A percentile compares a stretch with the other conserved stretches of the same genome.
Evolutionary conservation across 306 rosid species (phyloP).

Genomic region (Begonia loranthoides): DNA sequence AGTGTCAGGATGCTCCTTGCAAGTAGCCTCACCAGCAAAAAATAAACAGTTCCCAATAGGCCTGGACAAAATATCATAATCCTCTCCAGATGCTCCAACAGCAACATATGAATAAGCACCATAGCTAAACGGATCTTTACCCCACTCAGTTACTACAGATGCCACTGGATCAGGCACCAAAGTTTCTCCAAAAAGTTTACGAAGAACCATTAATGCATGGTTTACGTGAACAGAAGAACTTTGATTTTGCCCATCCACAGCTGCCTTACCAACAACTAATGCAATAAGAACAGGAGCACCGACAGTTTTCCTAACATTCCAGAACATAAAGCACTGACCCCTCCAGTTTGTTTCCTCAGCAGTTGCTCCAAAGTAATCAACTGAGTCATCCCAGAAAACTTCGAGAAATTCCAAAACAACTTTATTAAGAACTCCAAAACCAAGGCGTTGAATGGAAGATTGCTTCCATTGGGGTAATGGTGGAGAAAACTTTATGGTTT

Average conservation of each 20-base stretch:
- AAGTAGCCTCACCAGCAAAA: constrained; percentile 99
- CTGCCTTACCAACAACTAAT: constrained; percentile 94
- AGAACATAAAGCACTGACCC: constrained; percentile 98
- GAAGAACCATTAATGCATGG: constrained; percentile 84
- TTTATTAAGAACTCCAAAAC: constrained; percentile 94
- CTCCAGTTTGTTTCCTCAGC: constrained; percentile 78
- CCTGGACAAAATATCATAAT: constrained; percentile 79
- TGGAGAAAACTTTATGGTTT: constrained; percentile 74
- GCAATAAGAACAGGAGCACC: constrained; percentile 99
- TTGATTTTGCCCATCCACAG: constrained; percentile 64
- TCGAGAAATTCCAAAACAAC: constrained; percentile 80
- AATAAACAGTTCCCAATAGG: constrained; percentile 90
- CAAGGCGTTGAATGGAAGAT: constrained; percentile 81
- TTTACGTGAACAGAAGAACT: constrained; percentile 64
- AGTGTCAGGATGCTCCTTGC: constrained; percentile 99
- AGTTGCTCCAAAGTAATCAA: constrained; percentile 98
- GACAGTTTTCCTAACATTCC: constrained; percentile 90
- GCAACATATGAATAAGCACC: constrained; percentile 97
- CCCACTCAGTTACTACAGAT: constrained; percentile 97
- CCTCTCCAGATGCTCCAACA: constrained; percentile 98
- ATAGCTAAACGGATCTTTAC: constrained; percentile 88
- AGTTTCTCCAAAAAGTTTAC: constrained; percentile 84
- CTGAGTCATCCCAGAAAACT: constrained; percentile 97
- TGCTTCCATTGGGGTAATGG: constrained; percentile 86
- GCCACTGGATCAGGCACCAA: constrained; percentile 88